phyloP scores from a whole-genome alignment of 2,329 filamentous ascomycete species.

The Zasmidium angulare region DNA sequence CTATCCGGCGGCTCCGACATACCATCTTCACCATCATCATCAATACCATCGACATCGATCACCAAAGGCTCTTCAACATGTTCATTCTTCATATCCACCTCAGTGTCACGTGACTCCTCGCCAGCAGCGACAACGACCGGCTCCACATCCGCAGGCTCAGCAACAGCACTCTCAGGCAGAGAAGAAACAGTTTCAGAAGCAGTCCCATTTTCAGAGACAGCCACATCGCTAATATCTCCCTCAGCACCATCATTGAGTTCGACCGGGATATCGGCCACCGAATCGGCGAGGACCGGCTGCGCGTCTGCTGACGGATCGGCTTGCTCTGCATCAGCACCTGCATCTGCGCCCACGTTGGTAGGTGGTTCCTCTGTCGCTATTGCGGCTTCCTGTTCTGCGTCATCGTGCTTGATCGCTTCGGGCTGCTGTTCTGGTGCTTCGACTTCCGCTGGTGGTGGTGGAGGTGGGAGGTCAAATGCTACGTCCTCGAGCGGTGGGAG shows the following conservation, averaged over 20 bases:
- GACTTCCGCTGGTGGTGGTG: conserved; percentile 1
- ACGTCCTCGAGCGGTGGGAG: not conserved
- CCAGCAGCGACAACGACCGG: not conserved
- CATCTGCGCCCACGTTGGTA: not conserved
- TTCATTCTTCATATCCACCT: not conserved
- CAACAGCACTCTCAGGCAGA: not conserved
- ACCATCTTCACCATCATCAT: not conserved
- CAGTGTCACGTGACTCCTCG: not conserved
- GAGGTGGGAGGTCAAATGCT: not conserved
- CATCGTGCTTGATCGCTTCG: not conserved
- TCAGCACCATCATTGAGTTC: not conserved
- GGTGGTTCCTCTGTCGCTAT: too few relatives aligned
- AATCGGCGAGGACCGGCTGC: not conserved
- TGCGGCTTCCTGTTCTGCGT: not conserved
- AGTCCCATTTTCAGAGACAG: not conserved
- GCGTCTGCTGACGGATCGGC: conserved; percentile 2
- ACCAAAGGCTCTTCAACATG: not conserved
- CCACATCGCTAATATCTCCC: not conserved
- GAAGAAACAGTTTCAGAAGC: not conserved
- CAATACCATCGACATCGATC: not conserved
- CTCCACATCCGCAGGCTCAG: not conserved
- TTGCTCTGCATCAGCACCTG: not conserved
- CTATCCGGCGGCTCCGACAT: not conserved
- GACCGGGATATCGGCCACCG: not conserved
- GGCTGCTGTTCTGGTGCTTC: conserved; percentile 2